These are phyloP conservation scores for Auriscalpium vulgare DNA, from an alignment of 768 basidiomycete species.

Conservation along the genomic window DNA sequence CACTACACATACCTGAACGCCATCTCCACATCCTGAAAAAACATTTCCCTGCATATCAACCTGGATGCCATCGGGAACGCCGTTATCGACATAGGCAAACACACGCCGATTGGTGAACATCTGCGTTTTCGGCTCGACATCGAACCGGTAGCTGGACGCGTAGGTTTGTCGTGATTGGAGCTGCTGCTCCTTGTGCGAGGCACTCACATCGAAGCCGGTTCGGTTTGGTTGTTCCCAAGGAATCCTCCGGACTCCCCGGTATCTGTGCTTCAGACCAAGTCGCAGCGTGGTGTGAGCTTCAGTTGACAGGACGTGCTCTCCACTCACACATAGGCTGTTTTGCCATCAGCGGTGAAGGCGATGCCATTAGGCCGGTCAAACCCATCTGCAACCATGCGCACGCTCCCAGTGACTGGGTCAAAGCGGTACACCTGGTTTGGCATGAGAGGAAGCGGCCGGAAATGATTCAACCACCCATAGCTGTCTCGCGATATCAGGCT, in stretches of 20 bases:
- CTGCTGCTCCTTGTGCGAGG: not conserved
- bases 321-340: slow-evolving; percentile 53
- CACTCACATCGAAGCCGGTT: slow-evolving; percentile 60
- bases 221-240: slow-evolving; percentile 43
- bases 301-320: slow-evolving; percentile 4
- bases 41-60: slow-evolving; percentile 59
- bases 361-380: slow-evolving; percentile 70
- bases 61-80: slow-evolving; percentile 60
- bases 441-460: slow-evolving; percentile 57
- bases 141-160: slow-evolving; percentile 50
- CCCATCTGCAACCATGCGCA: slow-evolving; percentile 71
- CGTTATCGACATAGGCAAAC: slow-evolving; percentile 60
- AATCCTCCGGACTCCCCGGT: slow-evolving; percentile 41
- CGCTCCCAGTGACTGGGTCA: slow-evolving; percentile 53
- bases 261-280: slow-evolving; percentile 34
- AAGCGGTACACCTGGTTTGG: slow-evolving; percentile 77
- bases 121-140: slow-evolving; percentile 49
- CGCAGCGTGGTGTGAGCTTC: slow-evolving; percentile 7
- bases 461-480: slow-evolving; percentile 56
- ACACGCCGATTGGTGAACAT: slow-evolving; percentile 53
- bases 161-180: too few species aligned
- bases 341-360: slow-evolving; percentile 60
- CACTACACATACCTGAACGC: slow-evolving; percentile 40
- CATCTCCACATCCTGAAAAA: slow-evolving; percentile 63
- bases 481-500: slow-evolving; percentile 23